These are phyloP conservation scores for Teratosphaeria zuluensis DNA, from an alignment of 2,329 filamentous ascomycete species.

Conservation along the genomic window DNA sequence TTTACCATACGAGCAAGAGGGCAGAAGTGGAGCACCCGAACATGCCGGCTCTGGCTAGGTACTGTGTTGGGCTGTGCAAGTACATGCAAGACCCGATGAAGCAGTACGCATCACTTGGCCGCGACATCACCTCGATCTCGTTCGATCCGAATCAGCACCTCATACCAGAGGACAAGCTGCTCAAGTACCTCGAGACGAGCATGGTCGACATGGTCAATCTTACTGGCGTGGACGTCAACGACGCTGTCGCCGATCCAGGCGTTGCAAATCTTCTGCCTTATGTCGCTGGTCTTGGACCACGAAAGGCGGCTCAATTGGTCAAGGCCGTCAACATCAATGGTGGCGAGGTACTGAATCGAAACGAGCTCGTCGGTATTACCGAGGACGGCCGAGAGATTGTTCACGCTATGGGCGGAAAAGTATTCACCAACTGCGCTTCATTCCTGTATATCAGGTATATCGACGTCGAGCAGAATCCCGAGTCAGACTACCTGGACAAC, in stretches of 20 bases:
- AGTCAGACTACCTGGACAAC: constrained; percentile 88
- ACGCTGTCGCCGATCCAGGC: constrained; percentile 71
- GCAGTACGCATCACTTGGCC: constrained; percentile 87
- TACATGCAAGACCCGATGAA: constrained; percentile 95
- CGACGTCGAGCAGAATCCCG: constrained; percentile 52
- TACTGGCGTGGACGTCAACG: constrained; percentile 89
- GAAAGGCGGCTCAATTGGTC: constrained; percentile 75
- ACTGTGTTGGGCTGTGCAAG: constrained; percentile 78
- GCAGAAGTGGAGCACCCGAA: constrained; percentile 72
- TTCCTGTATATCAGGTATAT: constrained; percentile 89
- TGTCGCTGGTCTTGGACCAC: constrained; percentile 79
- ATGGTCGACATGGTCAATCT: constrained; percentile 99
- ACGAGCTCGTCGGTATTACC: constrained; percentile 80
- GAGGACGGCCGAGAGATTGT: constrained; percentile 36
- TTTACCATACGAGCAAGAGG: constrained; percentile 84
- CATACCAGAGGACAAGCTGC: constrained; percentile 75
- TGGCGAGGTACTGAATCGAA: constrained; percentile 71
- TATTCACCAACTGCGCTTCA: constrained; percentile 95
- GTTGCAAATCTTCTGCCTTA: constrained; percentile 84
- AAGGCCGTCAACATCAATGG: constrained; percentile 91
- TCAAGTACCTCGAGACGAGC: constrained; percentile 82
- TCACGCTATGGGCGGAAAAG: constrained; percentile 74
- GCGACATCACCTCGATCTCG: constrained; percentile 73
- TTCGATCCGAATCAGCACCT: constrained; percentile 89
- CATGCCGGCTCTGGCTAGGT: constrained; percentile 67